These are phyloP conservation scores for Cercospora janseana DNA, from an alignment of 2,329 filamentous ascomycete species.

Conservation along the genomic window DNA sequence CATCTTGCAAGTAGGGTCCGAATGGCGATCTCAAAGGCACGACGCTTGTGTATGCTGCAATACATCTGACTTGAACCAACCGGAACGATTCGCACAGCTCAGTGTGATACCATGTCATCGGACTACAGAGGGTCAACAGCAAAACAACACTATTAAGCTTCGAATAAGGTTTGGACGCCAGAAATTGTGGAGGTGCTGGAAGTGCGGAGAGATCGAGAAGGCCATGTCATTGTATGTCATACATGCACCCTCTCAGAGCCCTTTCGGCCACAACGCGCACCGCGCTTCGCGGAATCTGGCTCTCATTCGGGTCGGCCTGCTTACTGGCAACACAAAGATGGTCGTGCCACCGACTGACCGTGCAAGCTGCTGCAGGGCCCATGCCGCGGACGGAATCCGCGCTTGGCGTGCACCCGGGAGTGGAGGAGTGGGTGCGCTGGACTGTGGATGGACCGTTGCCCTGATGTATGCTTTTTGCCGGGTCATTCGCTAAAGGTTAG, in stretches of 20 bases:
- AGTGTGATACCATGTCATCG: conserved; percentile 2
- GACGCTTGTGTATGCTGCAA: no score
- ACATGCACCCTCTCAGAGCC: no score
- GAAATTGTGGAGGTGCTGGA: conserved; percentile 1
- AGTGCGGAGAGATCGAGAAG: conserved; percentile 10
- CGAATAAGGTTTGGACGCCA: background rate
- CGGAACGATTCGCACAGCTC: no score
- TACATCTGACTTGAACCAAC: no score
- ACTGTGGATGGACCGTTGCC: conserved; percentile 2
- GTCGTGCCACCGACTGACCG: background rate
- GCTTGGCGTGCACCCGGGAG: background rate
- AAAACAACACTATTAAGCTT: conserved; percentile 11
- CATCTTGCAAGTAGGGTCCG: no score
- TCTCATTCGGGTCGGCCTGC: background rate
- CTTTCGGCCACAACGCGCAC: no score
- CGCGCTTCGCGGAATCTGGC: background rate
- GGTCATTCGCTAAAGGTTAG: conserved; percentile 3
- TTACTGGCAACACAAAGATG: background rate
- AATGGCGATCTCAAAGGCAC: no score
- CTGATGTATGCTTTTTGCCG: conserved; percentile 13
- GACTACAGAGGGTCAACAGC: background rate
- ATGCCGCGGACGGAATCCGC: conserved; percentile 6
- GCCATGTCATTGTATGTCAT: background rate
- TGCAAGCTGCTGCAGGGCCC: conserved; percentile 3
- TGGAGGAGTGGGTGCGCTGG: no score